phyloP scores from a whole-genome alignment of 345 rosid genomes.

The Tarenaya hassleriana region DNA sequence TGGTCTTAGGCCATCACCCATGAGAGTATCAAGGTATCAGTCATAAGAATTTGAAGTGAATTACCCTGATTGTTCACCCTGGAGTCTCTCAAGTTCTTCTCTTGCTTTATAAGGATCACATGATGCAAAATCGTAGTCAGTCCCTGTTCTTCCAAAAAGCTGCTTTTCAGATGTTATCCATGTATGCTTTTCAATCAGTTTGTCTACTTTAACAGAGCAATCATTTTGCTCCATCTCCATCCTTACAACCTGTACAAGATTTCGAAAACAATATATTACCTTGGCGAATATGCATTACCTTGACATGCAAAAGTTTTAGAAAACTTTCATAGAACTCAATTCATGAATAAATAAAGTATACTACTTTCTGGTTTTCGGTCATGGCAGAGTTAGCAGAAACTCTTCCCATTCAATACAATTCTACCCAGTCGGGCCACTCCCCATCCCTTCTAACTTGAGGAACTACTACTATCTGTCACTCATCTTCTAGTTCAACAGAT shows the following conservation, averaged over 20 bases:
- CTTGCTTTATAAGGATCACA: constrained; percentile 67
- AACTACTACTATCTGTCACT: neutral
- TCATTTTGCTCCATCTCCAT: constrained; percentile 91
- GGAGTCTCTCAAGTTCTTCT: constrained; percentile 77
- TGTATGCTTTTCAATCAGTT: constrained; percentile 83
- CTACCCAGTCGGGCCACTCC: neutral
- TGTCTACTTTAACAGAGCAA: constrained; percentile 73
- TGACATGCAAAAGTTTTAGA: constrained; percentile 11
- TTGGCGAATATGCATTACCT: constrained; percentile 10
- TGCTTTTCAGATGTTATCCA: constrained; percentile 95
- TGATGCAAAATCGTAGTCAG: constrained; percentile 86
- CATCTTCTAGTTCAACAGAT: too few relatives aligned
- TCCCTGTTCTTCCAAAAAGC: constrained; percentile 88
- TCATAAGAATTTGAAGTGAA: constrained; percentile 12
- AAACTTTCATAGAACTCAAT: constrained; percentile 2
- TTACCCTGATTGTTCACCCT: constrained; percentile 84
- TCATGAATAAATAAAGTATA: neutral
- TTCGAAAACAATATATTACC: constrained; percentile 3
- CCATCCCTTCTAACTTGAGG: constrained; percentile 2
- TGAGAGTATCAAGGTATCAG: neutral
- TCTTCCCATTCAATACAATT: constrained; percentile 6
- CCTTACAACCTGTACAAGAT: constrained; percentile 48
- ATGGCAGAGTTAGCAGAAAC: neutral
- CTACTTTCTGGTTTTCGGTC: neutral
- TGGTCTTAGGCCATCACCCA: constrained; percentile 7